Base-by-base conservation (phyloP, 2,329 filamentous ascomycete species). In the Beauveria asiatica region DNA sequence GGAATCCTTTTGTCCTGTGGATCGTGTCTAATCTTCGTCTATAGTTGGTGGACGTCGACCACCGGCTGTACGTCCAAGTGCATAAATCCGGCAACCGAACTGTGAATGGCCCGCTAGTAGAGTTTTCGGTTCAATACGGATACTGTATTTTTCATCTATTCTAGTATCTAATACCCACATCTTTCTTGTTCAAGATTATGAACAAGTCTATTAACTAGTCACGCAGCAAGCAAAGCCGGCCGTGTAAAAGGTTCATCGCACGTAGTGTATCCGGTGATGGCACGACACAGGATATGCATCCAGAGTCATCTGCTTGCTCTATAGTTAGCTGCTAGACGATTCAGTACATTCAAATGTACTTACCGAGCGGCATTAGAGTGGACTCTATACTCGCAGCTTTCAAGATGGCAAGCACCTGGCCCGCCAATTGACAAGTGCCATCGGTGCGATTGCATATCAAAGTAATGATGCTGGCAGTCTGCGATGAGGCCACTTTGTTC, bases 401-500 rank as follows among this genome's bases (percentile, higher is more conserved):
- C 10, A 54, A 21, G 19, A 44, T 8, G 1, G 39, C 23, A 13
- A 23, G 51, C 5, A 19, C 51, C 8, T 30, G 39, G 23, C 39
- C 27, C 13, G 39, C 51, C 17, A 54, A 39, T 19, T 25, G 39
- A 44, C 10, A 7, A 13, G 6, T 13, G 5, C 39, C 39, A 9
- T 54, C 39, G 4, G 51, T 23, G 51, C 39, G 51, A 8, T 17
- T 54, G 23, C 51, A 54, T 9, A 54, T 27, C 17, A 54, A 4
- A 5, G 51, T 54, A n/a, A 54, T 42, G 39, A 54, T 19, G 23
- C 51, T 44, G 5, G 51, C 51, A 21, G 23, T 54, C 51, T 54
- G 51, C 23, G 23, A n/a, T 3, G 23, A 19, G 23, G 17, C 17
- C 11, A 10, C 13, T 11, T 16, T 90, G 3, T 9, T 8, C 8